phyloP scores from a whole-genome alignment of 2,329 filamentous ascomycete species.

The Nothophaeocryptopus gaeumannii region DNA sequence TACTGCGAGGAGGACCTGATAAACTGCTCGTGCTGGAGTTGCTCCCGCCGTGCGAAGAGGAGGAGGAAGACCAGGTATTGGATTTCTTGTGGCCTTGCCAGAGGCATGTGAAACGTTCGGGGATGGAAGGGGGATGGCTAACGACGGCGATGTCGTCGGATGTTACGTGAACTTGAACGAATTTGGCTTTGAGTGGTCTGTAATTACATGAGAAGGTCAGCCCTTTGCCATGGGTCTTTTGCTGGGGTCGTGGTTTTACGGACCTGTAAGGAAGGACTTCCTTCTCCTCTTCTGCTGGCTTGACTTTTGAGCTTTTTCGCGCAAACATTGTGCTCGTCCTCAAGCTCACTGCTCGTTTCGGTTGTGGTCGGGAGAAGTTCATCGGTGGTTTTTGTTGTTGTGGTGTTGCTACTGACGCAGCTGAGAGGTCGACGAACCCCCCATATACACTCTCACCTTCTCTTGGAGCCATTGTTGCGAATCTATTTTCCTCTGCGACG shows the following conservation, averaged over 20 bases:
- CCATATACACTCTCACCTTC: too few relatives aligned
- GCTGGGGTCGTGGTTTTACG: slow-evolving; percentile 2
- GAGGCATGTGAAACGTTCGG: slow-evolving; percentile 20
- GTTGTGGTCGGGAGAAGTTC: slow-evolving; percentile 23
- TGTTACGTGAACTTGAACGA: slow-evolving; percentile 26
- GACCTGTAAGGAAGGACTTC: slow-evolving; percentile 24
- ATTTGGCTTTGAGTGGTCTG: slow-evolving; percentile 24
- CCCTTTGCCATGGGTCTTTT: background rate
- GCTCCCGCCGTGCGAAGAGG: too few relatives aligned
- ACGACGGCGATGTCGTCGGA: slow-evolving; percentile 22
- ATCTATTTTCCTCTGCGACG: too few relatives aligned
- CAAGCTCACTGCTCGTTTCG: slow-evolving; percentile 2
- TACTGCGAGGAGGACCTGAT: background rate
- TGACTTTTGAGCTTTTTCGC: slow-evolving; percentile 1
- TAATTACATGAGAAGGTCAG: too few relatives aligned
- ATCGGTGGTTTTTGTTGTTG: slow-evolving; percentile 8
- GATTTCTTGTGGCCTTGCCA: slow-evolving; percentile 7
- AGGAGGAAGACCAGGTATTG: slow-evolving; percentile 20
- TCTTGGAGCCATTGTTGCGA: too few relatives aligned
- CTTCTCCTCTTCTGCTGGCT: slow-evolving; percentile 9
- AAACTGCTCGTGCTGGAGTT: too few relatives aligned
- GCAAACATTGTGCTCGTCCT: slow-evolving; percentile 8
- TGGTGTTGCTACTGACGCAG: background rate
- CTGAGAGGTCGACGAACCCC: too few relatives aligned
- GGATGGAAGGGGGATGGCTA: slow-evolving; percentile 15